phyloP scores from a whole-genome alignment of 2,329 filamentous ascomycete species.

The Zymoseptoria tritici region DNA sequence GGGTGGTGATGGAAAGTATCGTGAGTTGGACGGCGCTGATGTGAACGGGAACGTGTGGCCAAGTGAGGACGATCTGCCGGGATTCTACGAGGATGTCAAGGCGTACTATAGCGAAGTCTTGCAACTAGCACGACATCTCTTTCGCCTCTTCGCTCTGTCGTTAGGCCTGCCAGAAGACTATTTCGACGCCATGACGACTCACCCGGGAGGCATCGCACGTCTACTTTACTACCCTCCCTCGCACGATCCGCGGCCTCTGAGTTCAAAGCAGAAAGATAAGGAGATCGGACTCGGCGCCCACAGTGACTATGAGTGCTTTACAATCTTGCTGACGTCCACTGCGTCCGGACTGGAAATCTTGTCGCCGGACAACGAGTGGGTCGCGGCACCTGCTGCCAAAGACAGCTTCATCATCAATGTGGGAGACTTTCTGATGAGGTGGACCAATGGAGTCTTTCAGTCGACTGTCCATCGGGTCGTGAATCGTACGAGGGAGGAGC shows the following conservation, averaged over 20 bases:
- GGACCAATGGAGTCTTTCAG: slow-evolving; percentile 38
- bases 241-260: slow-evolving; percentile 18
- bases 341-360: slow-evolving; percentile 25
- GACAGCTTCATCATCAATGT: slow-evolving; percentile 45
- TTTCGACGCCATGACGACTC: slow-evolving; percentile 36
- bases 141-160: slow-evolving; percentile 35
- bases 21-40: slow-evolving; percentile 34
- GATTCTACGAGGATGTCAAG: slow-evolving; percentile 32
- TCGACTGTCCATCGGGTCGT: slow-evolving; percentile 42
- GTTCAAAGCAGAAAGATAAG: slow-evolving; percentile 14
- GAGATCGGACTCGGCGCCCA: slow-evolving; percentile 34
- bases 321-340: slow-evolving; percentile 23
- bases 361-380: slow-evolving; percentile 35
- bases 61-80: slow-evolving; percentile 31
- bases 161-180: slow-evolving; percentile 32
- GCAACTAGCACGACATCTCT: slow-evolving; percentile 34
- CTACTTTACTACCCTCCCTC: slow-evolving; percentile 35
- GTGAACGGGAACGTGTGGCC: slow-evolving; percentile 36
- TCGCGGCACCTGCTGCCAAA: slow-evolving; percentile 38
- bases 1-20: slow-evolving; percentile 36
- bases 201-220: slow-evolving; percentile 35
- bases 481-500: slow-evolving; percentile 33
- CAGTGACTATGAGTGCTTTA: slow-evolving; percentile 27
- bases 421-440: slow-evolving; percentile 44
- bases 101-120: slow-evolving; percentile 35